Base-by-base conservation (phyloP, 768 basidiomycete genomes). In the Boletus edulis region DNA sequence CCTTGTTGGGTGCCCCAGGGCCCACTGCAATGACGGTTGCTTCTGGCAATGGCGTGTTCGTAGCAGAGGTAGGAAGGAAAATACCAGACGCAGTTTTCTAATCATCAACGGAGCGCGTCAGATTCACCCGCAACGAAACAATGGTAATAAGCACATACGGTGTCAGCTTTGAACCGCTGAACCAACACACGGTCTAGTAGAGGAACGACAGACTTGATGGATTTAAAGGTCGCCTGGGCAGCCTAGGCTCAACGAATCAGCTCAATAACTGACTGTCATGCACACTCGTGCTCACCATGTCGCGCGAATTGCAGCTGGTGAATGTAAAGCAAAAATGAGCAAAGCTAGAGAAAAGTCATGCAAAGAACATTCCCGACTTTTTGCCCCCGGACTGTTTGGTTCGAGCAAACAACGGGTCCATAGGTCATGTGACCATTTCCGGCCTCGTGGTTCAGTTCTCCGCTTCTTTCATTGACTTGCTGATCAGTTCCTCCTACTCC, bases 51-150 rank as follows among this genome's bases (percentile, higher is more conserved):
- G 94, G 94, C 62, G 72, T 84, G 61, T 72, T 82, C 27, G 91
- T 94, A 6, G 90, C 85, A 2, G 94, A 92, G 0, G 89, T 83
- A n/a, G 97, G 97, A 44, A 99, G 81, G 83, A 94, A 94, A 70
- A 99, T 86, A 35, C 97, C 97, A 22, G 89, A 75, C 4, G 97
- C 89, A n/a, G 96, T 99, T 95, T 98, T 97, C 95, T 98, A 63
- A 38, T 7, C 10, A 13, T 43, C 13, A 8, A 2, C 39, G 37
- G 14, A 6, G 27, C 4, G 3, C 27, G 34, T 67, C 24, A 59
- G 17, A 27, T 13, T n/a, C 9, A 13, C 14, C 10, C 4, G 17
- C 10, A 37, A 39, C 10, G 3, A 24, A 2, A 11, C 6, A 6
- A 43, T 12, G 4, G 44, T 11, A 4, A 41, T 8, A 38, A 12